Percentiles rank a stretch among this genome's conserved stretches.
These are phyloP conservation scores for Naematelia aurantialba DNA, from an alignment of 768 basidiomycete genomes.

Conservation along the genomic window DNA sequence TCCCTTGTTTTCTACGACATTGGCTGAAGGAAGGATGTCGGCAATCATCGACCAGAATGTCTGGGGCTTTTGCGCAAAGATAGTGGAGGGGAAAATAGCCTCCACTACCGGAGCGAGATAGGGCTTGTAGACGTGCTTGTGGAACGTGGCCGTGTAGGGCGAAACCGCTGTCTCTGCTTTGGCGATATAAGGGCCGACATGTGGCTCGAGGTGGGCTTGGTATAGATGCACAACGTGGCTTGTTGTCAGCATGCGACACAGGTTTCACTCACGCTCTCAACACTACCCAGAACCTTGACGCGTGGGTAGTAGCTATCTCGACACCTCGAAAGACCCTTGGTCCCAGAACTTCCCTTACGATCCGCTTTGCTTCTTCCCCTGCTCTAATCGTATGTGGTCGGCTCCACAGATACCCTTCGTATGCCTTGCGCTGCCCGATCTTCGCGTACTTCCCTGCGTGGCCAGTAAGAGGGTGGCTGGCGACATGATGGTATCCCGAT, in stretches of 20 bases:
- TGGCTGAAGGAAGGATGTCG: conserved; percentile 36
- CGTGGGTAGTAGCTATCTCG: background rate
- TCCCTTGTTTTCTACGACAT: conserved; percentile 17
- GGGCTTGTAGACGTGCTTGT: conserved; percentile 33
- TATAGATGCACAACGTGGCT: conserved; percentile 28
- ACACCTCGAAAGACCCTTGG: conserved; percentile 23
- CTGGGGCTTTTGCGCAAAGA: conserved; percentile 16
- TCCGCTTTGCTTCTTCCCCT: conserved; percentile 18
- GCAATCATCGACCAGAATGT: conserved; percentile 39
- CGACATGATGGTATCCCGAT: conserved; percentile 21
- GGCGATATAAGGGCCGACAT: conserved; percentile 35
- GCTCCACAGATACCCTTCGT: conserved; percentile 27
- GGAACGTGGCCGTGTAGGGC: conserved; percentile 27
- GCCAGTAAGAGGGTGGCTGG: conserved; percentile 32
- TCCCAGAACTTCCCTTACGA: conserved; percentile 27
- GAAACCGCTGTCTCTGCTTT: conserved; percentile 11
- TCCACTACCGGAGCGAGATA: conserved; percentile 32
- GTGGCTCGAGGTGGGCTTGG: conserved; percentile 33
- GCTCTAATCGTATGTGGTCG: conserved; percentile 27
- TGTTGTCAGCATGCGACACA: conserved; percentile 5
- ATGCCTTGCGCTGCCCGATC: conserved; percentile 13
- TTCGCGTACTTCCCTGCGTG: conserved; percentile 25
- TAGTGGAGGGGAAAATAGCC: conserved; percentile 21
- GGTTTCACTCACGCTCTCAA: conserved; percentile 21
- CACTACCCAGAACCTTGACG: conserved; percentile 6